Evolutionary conservation across 2,329 filamentous ascomycete species (phyloP), one percentile per base, ranked within the genome.

Genomic region (Neopestalotiopsis rosae): DNA sequence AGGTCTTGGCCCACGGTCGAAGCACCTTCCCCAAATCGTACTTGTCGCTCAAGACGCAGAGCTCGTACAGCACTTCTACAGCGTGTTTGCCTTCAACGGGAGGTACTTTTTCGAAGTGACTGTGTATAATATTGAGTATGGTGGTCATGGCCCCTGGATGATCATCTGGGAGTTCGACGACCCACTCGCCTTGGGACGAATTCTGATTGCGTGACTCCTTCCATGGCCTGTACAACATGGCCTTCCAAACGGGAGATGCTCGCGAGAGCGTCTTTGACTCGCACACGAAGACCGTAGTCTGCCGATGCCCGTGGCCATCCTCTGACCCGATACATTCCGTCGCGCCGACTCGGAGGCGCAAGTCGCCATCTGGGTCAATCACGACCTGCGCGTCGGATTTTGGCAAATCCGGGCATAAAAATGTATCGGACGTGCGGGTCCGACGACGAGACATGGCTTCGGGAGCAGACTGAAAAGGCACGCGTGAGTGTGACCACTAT

Each of bases 101-200:
- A 2, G 59, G 59, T 5, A 61, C 2, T 5, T 6, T 62, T 32
- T 77, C 72, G 42, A 77, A 75, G 9, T 70, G 72, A 17, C 73
- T 69, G 40, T 80, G 78, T 13, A 79, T 73, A 13, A 80, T 79
- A 63, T 76, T 74, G 14, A 80, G 66, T n/a, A 80, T 42, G n/a
- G 74, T 72, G 6, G 71, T 62, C 72, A 79, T 74, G 0, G 77
- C 72, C 40, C 69, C 70, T 5, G 78, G 72, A 9, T 77, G 68
- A 61, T 79, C 78, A n/a, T 78, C 77, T 10, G 78, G 78, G 28
- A 80, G 71, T 7, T 69, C 64, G 5, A 77, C 69, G 5, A 59
- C 56, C 76, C 75, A 77, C 12, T 76, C 70, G 1, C 67, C 61
- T 20, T 28, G 32, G 0, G 30, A 30, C 4, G 59, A 65, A 5